Percentiles rank a stretch among this genome's conserved stretches.
phyloP scores from a whole-genome alignment of 306 rosid genomes.

The Dalbergia oliveri region DNA sequence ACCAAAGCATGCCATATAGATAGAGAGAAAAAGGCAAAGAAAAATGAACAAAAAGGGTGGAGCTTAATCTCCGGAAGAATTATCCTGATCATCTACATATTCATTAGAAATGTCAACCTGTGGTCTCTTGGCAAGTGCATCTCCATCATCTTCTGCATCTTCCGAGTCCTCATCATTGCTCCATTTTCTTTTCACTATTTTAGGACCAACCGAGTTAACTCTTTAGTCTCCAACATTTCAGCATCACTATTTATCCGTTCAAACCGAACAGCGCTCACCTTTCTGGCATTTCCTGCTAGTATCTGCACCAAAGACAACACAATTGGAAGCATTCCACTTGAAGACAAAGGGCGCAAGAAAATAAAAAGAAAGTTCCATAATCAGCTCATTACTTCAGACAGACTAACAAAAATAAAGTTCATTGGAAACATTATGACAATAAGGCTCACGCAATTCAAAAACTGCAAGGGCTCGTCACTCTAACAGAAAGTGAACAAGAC shows the following conservation, averaged over 20 bases:
- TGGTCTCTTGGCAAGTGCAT: slow-evolving; percentile 59
- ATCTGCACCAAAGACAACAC: slow-evolving; percentile 65
- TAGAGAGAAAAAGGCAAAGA: not conserved
- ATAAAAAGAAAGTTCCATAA: no score
- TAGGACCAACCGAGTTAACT: slow-evolving; percentile 82
- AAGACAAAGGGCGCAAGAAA: not conserved
- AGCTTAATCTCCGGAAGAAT: slow-evolving; percentile 39
- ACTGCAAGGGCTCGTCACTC: no score
- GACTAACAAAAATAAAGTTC: no score
- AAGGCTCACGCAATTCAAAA: not conserved
- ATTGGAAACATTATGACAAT: not conserved
- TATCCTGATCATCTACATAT: slow-evolving; percentile 55
- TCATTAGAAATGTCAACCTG: slow-evolving; percentile 63
- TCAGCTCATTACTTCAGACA: no score
- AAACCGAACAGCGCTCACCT: slow-evolving; percentile 93
- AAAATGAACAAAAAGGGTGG: not conserved
- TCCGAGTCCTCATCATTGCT: slow-evolving; percentile 62
- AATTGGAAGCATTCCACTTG: not conserved
- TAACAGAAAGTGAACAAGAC: no score
- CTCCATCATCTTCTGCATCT: slow-evolving; percentile 66
- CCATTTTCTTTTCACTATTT: slow-evolving; percentile 83
- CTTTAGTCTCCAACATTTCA: slow-evolving; percentile 61
- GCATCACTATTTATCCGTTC: slow-evolving; percentile 69
- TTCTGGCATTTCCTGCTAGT: slow-evolving; percentile 97
- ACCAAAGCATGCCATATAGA: slow-evolving; percentile 46